Conservation (phyloP, 2,329 filamentous ascomycete genomes). For the Penicillium expansum region DNA sequence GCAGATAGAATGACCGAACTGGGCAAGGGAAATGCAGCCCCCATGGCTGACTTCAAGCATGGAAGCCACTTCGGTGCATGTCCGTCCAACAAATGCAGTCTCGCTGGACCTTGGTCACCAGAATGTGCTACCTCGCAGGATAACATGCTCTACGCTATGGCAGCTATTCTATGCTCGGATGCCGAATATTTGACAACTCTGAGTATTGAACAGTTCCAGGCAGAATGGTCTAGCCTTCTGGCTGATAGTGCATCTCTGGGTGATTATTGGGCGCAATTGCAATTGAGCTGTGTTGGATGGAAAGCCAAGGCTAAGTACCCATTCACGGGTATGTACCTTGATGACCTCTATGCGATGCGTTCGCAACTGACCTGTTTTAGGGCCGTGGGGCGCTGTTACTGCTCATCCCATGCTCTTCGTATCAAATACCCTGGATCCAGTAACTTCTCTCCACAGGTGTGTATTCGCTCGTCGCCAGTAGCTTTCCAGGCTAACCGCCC, state of each 20-base stretch:
- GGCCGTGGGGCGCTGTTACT: constrained; percentile 31
- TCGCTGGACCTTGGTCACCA: constrained; percentile 32
- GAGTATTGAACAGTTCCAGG: constrained; percentile 21
- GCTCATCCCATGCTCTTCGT: constrained; percentile 57
- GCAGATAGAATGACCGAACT: constrained; percentile 29
- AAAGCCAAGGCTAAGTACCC: constrained; percentile 34
- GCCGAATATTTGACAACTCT: constrained; percentile 24
- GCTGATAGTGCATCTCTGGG: constrained; percentile 30
- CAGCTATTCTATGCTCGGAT: constrained; percentile 35
- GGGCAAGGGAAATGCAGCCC: constrained; percentile 24
- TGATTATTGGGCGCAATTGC: constrained; percentile 41
- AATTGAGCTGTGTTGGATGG: constrained; percentile 40
- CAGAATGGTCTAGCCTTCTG: constrained; percentile 22
- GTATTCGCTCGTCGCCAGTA: neutral
- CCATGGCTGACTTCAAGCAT: constrained; percentile 34
- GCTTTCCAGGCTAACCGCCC: neutral
- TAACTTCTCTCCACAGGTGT: constrained; percentile 52
- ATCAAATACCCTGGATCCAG: constrained; percentile 58
- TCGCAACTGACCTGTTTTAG: constrained; percentile 11
- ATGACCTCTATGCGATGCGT: neutral
- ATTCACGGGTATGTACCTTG: constrained; percentile 31
- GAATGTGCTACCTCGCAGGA: constrained; percentile 27
- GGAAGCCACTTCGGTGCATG: constrained; percentile 24
- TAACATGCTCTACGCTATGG: constrained; percentile 29
- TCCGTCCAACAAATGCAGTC: constrained; percentile 28